These are phyloP conservation scores for Epichloe glyceriae DNA, from an alignment of 2,329 filamentous ascomycete species.

Conservation along the genomic window DNA sequence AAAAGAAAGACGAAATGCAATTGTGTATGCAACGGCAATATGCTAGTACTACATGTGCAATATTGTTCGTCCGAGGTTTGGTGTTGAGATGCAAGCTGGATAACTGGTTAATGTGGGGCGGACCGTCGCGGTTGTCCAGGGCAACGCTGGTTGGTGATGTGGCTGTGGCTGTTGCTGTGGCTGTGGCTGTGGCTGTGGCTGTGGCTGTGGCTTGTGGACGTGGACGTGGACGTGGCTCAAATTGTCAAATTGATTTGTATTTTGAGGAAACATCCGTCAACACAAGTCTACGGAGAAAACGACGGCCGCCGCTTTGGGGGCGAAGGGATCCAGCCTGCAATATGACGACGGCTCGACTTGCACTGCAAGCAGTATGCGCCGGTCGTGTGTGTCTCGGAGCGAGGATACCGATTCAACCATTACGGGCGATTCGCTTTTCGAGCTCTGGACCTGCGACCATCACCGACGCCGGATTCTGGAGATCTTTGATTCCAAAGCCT, in stretches of 20 bases:
- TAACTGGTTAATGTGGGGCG: slow-evolving; percentile 10
- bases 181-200: neutral
- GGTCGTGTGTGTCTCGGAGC: neutral
- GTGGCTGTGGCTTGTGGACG: neutral
- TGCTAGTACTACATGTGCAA: slow-evolving; percentile 7
- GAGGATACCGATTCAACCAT: neutral
- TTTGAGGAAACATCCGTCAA: neutral
- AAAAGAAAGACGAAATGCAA: slow-evolving; percentile 13
- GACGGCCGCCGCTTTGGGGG: neutral
- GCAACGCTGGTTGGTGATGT: slow-evolving; percentile 16
- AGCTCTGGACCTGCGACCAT: slow-evolving; percentile 36
- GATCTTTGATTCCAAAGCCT: slow-evolving; percentile 55
- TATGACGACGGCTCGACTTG: slow-evolving; percentile 8
- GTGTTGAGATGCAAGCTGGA: slow-evolving; percentile 5
- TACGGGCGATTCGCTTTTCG: slow-evolving; percentile 13
- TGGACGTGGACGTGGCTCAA: neutral
- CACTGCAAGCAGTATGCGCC: neutral
- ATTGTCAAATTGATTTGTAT: neutral
- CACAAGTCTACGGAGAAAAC: neutral
- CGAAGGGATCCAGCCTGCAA: neutral
- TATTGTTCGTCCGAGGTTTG: slow-evolving; percentile 6
- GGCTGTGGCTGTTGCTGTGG: neutral
- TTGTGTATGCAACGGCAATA: slow-evolving; percentile 10
- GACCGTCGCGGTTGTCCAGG: slow-evolving; percentile 24
- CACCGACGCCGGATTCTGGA: slow-evolving; percentile 52